phyloP scores from a whole-genome alignment of 2,329 filamentous ascomycete genomes.

The Paraphoma sp. region DNA sequence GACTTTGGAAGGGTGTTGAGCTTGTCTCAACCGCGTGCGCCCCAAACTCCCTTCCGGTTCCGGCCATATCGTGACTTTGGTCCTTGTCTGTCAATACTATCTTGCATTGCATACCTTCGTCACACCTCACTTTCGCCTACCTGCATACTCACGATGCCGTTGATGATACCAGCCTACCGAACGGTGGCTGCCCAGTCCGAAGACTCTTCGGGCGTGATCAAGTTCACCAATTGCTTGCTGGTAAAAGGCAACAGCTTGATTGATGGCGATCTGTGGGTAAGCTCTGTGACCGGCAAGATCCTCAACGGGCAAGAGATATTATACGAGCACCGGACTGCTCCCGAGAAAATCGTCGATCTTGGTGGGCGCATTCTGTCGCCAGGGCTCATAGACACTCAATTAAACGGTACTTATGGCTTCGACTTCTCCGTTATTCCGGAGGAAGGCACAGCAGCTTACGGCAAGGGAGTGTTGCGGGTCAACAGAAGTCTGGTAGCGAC shows the following conservation, averaged over 20 bases:
- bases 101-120: not conserved
- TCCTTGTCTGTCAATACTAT: conserved; percentile 11
- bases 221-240: conserved; percentile 87
- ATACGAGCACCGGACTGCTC: conserved; percentile 71
- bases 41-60: conserved; percentile 24
- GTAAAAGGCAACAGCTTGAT: conserved; percentile 73
- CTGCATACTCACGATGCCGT: conserved; percentile 44
- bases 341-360: conserved; percentile 79
- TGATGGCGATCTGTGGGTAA: conserved; percentile 86
- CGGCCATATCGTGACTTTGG: conserved; percentile 12
- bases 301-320: conserved; percentile 71
- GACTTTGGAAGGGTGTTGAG: conserved; percentile 28
- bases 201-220: conserved; percentile 67
- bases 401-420: conserved; percentile 92
- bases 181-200: conserved; percentile 36
- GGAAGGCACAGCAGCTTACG: conserved; percentile 66
- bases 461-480: conserved; percentile 72
- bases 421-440: conserved; percentile 84
- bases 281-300: conserved; percentile 80
- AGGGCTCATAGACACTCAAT: conserved; percentile 87
- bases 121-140: not conserved
- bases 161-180: conserved; percentile 38
- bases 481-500: conserved; percentile 76
- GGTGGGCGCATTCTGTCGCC: conserved; percentile 83
- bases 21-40: conserved; percentile 35